Conservation (phyloP, 768 basidiomycete species). For the Boletus subparvulus region DNA sequence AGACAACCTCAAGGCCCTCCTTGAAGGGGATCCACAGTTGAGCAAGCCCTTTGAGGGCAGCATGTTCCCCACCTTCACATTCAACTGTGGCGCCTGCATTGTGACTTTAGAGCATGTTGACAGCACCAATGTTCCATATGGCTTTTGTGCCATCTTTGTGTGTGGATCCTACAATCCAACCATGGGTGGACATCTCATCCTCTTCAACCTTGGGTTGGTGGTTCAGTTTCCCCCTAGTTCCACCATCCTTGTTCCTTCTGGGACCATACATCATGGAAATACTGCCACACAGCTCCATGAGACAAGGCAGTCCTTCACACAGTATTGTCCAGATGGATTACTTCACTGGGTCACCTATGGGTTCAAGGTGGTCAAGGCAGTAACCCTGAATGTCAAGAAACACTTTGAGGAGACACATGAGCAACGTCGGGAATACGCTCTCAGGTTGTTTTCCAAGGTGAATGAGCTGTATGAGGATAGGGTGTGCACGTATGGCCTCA, state of each 20-base stretch:
- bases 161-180: background rate
- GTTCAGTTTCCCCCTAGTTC: conserved; percentile 1
- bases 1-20: too few species aligned
- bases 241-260: background rate
- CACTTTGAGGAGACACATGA: too few species aligned
- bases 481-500: too few species aligned
- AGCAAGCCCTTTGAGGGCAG: background rate
- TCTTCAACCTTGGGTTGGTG: background rate
- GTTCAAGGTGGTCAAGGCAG: background rate
- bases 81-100: background rate
- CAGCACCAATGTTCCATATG: too few species aligned
- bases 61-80: background rate
- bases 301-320: background rate
- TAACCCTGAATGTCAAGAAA: too few species aligned
- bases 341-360: background rate
- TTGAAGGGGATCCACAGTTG: background rate
- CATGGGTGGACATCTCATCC: background rate
- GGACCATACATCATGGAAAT: background rate
- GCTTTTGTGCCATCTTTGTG: too few species aligned
- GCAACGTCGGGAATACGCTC: too few species aligned
- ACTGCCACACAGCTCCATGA: background rate
- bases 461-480: too few species aligned
- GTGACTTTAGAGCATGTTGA: background rate
- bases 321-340: conserved; percentile 1
- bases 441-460: too few species aligned